Percentiles rank a stretch among this genome's conserved stretches.
Conservation (phyloP, 306 rosid species). For the Bauhinia variegata region DNA sequence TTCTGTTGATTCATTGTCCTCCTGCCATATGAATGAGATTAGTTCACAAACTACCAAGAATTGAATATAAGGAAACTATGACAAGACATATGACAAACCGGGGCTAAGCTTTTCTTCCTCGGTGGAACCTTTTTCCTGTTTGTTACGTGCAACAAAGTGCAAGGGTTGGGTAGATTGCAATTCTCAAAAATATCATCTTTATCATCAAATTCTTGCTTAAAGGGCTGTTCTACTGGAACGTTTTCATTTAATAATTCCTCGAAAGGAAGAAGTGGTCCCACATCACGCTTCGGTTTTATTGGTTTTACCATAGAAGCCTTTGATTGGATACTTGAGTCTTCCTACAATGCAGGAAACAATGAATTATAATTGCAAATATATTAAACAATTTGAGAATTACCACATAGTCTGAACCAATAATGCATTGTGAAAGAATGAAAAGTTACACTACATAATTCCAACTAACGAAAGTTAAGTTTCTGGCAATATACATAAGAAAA, state of each 20-base stretch:
- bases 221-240: slow-evolving; percentile 45
- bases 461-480: slow-evolving; percentile 9
- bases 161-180: slow-evolving; percentile 63
- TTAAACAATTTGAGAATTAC: slow-evolving; percentile 21
- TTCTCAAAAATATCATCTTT: slow-evolving; percentile 38
- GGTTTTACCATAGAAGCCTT: slow-evolving; percentile 60
- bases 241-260: slow-evolving; percentile 64
- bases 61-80: slow-evolving; percentile 29
- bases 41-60: slow-evolving; percentile 32
- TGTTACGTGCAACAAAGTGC: slow-evolving; percentile 76
- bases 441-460: slow-evolving; percentile 15
- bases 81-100: slow-evolving; percentile 52
- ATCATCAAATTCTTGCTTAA: slow-evolving; percentile 51
- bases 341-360: slow-evolving; percentile 49
- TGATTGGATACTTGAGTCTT: slow-evolving; percentile 46
- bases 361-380: slow-evolving; percentile 22
- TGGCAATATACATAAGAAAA: slow-evolving; percentile 11
- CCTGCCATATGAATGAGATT: slow-evolving; percentile 58
- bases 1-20: slow-evolving; percentile 51
- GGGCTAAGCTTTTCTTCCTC: slow-evolving; percentile 58
- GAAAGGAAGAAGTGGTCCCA: slow-evolving; percentile 82
- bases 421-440: slow-evolving; percentile 11
- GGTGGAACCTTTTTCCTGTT: slow-evolving; percentile 73
- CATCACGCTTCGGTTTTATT: slow-evolving; percentile 42
- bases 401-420: slow-evolving; percentile 10